Conservation (phyloP, 768 basidiomycete genomes). For the Termitomyces sp. region DNA sequence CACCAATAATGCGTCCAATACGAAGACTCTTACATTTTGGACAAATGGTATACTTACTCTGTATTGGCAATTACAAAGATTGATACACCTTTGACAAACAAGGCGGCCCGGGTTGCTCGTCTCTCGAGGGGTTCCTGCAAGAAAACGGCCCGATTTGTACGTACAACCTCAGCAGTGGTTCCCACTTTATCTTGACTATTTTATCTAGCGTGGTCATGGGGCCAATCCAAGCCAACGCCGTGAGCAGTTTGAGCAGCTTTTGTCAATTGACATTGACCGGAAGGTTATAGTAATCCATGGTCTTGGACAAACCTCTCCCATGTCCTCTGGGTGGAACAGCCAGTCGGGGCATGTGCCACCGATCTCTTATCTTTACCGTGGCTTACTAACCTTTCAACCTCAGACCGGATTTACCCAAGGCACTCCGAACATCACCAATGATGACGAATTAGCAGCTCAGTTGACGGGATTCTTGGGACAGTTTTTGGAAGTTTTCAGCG, state of each 20-base stretch:
- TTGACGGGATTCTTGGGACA: constrained; percentile 53
- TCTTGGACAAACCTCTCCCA: constrained; percentile 72
- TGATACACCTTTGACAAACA: constrained; percentile 25
- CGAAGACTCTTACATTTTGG: constrained; percentile 65
- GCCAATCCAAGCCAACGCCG: constrained; percentile 32
- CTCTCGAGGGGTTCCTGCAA: constrained; percentile 59
- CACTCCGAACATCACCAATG: constrained; percentile 49
- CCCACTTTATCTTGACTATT: neutral
- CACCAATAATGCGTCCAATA: constrained; percentile 51
- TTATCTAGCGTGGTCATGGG: constrained; percentile 42
- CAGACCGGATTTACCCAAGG: constrained; percentile 70
- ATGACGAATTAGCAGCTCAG: constrained; percentile 53
- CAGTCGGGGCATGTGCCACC: constrained; percentile 44
- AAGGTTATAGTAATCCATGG: constrained; percentile 42
- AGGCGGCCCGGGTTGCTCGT: constrained; percentile 70
- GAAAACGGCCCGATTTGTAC: constrained; percentile 58
- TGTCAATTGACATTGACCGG: neutral
- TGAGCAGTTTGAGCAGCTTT: constrained; percentile 5
- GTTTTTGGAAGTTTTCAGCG: constrained; percentile 59
- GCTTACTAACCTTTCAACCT: neutral
- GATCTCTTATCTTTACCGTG: neutral
- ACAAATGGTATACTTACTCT: constrained; percentile 28
- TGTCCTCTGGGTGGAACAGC: constrained; percentile 67
- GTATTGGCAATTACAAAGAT: neutral
- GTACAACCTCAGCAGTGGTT: constrained; percentile 16